Evolutionary conservation across 352 stramenopile species (phyloP).

Genomic region (Aphanomyces stellatus): DNA sequence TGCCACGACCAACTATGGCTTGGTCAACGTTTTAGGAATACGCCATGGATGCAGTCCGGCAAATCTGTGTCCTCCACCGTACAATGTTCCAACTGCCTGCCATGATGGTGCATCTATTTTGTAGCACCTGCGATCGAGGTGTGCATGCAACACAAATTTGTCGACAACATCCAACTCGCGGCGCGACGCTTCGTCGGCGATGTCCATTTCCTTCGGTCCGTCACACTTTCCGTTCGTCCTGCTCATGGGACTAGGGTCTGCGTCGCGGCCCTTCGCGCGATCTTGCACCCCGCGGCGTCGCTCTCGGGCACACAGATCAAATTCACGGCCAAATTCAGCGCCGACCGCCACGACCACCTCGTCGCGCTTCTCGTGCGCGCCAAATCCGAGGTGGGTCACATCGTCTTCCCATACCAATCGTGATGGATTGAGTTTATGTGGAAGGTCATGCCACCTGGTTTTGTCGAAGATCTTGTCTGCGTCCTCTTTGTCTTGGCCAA

Average conservation of each 20-base stretch:
- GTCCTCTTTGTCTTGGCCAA: conserved; percentile 20
- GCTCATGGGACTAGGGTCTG: conserved; percentile 8
- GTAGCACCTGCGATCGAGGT: conserved; percentile 1
- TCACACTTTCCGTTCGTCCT: too few species aligned
- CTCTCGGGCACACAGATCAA: conserved; percentile 11
- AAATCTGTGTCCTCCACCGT: conserved; percentile 2
- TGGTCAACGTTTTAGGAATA: background rate
- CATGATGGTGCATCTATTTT: background rate
- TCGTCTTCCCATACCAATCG: background rate
- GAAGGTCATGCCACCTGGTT: background rate
- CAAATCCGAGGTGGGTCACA: background rate
- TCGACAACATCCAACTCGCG: conserved; percentile 16
- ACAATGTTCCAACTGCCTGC: background rate
- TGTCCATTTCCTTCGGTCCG: conserved; percentile 1
- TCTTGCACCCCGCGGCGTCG: background rate
- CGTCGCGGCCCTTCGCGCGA: conserved; percentile 4
- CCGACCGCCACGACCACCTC: conserved; percentile 1
- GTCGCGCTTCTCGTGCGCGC: conserved; percentile 8
- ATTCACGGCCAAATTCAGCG: conserved; percentile 6
- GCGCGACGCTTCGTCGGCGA: background rate
- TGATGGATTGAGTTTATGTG: background rate
- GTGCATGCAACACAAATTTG: conserved; percentile 16
- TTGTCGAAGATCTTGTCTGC: background rate
- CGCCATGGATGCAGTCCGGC: background rate
- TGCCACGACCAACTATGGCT: background rate